Conservation (phyloP, 2,329 filamentous ascomycete species). For the Aureobasidium sp. region DNA sequence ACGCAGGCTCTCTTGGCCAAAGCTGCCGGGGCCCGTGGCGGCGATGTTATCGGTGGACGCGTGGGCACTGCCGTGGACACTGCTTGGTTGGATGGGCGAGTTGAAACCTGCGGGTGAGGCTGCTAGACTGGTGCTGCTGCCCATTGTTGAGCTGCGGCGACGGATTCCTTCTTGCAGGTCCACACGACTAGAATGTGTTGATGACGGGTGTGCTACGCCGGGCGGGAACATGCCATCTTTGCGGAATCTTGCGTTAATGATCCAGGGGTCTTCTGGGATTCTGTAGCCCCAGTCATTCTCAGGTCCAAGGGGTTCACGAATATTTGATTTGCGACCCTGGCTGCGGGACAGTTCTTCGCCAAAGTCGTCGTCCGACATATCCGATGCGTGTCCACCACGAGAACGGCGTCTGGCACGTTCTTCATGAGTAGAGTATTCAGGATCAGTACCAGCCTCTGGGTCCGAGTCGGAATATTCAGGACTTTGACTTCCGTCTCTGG, state of each 20-base stretch:
- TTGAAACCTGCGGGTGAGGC: slow-evolving; percentile 10
- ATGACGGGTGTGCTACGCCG: slow-evolving; percentile 42
- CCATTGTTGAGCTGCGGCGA: slow-evolving; percentile 24
- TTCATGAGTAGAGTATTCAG: slow-evolving; percentile 31
- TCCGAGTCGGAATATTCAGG: slow-evolving; percentile 34
- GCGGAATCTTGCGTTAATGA: slow-evolving; percentile 82
- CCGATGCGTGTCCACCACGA: slow-evolving; percentile 14
- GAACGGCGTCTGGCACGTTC: slow-evolving; percentile 27
- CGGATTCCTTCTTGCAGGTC: slow-evolving; percentile 32
- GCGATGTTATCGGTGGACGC: slow-evolving; percentile 26
- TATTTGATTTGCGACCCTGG: slow-evolving; percentile 22
- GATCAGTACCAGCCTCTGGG: slow-evolving; percentile 32
- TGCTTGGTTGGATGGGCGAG: slow-evolving; percentile 4
- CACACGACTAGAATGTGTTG: slow-evolving; percentile 42
- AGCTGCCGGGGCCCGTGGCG: slow-evolving; percentile 17
- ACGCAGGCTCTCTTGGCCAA: slow-evolving; percentile 12
- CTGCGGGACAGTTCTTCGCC: slow-evolving; percentile 19
- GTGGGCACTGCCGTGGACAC: slow-evolving; percentile 19
- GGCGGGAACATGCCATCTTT: slow-evolving; percentile 67
- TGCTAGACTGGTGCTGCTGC: slow-evolving; percentile 18
- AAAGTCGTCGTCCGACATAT: slow-evolving; percentile 18
- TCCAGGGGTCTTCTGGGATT: slow-evolving; percentile 91
- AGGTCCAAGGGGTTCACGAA: slow-evolving; percentile 36
- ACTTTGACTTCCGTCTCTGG: slow-evolving; percentile 24
- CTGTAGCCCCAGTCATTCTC: slow-evolving; percentile 60